phyloP scores from a whole-genome alignment of 1,284 basidiomycete genomes.

The Malassezia japonica region DNA sequence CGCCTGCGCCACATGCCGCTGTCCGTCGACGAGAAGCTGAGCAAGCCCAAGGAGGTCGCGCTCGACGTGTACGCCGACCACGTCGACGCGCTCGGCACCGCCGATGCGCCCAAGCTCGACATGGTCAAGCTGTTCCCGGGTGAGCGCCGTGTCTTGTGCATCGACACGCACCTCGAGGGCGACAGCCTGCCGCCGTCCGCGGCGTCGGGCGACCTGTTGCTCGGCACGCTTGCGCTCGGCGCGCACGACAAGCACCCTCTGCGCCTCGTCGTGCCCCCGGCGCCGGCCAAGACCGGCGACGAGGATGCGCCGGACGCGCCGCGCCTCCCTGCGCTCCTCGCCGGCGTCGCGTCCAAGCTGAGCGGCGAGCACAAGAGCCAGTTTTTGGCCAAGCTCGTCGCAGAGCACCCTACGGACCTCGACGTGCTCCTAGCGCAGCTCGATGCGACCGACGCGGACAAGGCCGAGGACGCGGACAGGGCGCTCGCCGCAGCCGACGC shows the following conservation, averaged over 20 bases:
- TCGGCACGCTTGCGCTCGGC: constrained; percentile 40
- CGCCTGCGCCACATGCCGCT: constrained; percentile 38
- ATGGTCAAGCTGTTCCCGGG: constrained; percentile 44
- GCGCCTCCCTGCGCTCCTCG: constrained; percentile 38
- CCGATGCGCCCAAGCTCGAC: constrained; percentile 25
- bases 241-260: constrained; percentile 33
- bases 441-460: constrained; percentile 26
- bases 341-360: constrained; percentile 42
- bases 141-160: constrained; percentile 36
- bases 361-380: constrained; percentile 35
- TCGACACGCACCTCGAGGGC: constrained; percentile 41
- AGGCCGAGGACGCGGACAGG: constrained; percentile 19
- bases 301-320: constrained; percentile 14
- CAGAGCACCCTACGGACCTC: constrained; percentile 41
- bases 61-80: constrained; percentile 46
- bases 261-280: constrained; percentile 42
- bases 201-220: constrained; percentile 41
- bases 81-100: constrained; percentile 31
- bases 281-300: constrained; percentile 31
- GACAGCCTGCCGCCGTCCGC: constrained; percentile 45
- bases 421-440: constrained; percentile 39
- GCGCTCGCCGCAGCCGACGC: constrained; percentile 32
- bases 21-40: constrained; percentile 40
- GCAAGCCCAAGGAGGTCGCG: constrained; percentile 38
- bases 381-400: constrained; percentile 40